Conservation (phyloP, 306 rosid genomes). For the Quercus aquifolioides region DNA sequence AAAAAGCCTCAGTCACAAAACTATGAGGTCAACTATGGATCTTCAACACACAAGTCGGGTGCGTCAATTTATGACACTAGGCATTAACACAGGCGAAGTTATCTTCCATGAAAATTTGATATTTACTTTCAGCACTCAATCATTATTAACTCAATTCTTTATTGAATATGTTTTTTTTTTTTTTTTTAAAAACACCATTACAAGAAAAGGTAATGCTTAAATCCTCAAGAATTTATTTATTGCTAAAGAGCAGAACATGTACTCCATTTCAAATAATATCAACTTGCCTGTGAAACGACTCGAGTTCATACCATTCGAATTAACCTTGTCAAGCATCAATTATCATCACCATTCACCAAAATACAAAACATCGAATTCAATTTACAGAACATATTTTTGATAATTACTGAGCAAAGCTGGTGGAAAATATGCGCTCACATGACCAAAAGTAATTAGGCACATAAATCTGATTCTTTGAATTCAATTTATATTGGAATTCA, state of each 20-base stretch:
- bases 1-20: no score
- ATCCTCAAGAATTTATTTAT: not conserved
- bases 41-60: no score
- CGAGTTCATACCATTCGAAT: not conserved
- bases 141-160: not conserved
- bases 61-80: no score
- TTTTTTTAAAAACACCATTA: not conserved
- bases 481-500: no score
- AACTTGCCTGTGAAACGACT: not conserved
- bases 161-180: not conserved
- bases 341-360: not conserved
- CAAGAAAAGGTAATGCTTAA: not conserved
- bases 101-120: not conserved
- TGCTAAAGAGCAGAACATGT: not conserved
- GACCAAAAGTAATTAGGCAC: no score
- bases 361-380: not conserved
- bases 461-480: no score
- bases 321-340: not conserved
- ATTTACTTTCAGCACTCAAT: not conserved
- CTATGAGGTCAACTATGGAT: no score
- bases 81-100: no score
- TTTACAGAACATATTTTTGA: not conserved
- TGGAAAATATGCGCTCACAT: no score
- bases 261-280: not conserved
- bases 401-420: no score